Base-by-base conservation (phyloP, 106 monocot species). In the Allium sativum region DNA sequence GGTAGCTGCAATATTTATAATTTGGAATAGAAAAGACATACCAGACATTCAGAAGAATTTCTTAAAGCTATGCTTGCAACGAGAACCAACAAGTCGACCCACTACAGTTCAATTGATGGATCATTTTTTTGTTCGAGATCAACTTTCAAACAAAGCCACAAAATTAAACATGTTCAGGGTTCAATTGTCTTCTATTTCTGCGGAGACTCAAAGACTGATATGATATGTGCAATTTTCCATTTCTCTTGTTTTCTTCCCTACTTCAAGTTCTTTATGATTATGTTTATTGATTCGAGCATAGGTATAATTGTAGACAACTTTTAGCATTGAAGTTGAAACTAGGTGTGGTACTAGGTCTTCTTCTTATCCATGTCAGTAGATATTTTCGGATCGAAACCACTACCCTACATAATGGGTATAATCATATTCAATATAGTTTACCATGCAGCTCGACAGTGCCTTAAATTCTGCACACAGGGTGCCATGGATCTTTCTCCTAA, bases 1-100 rank as follows among this genome's bases (percentile, higher is more conserved):
- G 98, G 85, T 92, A 50, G 77, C 84, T 71, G 98, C 98, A 55
- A 92, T 99, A 72, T 99, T 99, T 63, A 99, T 92, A 76, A 99
- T 99, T 62, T 88, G 81, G 61, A 99, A 99, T 67, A 88, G 98
- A 60, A 99, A 85, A 72, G 92, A 92, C 48, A 72, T 92, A 72
- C 98, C 98, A 52, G 88, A 88, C 55, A 92, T 99, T 58, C 98
- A 76, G 44, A 88, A 88, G 65, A 64, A 58, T 63, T 99, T 99
- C 59, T 40, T 99, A 51, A 80, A 65, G 66, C 67, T 77, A 40
- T 99, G 98, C 66, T 79, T 99, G 73, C 87, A 88, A 52, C 77
- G 98, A 40, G 87, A 99, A 52, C 92, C 98, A 56, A 64, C 80
- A 44, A 64, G 73, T 20, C 87, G 98, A n/a, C 79, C 80, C 7